These are phyloP conservation scores for Populus deltoides DNA, from an alignment of 345 rosid genomes.

Conservation along the genomic window DNA sequence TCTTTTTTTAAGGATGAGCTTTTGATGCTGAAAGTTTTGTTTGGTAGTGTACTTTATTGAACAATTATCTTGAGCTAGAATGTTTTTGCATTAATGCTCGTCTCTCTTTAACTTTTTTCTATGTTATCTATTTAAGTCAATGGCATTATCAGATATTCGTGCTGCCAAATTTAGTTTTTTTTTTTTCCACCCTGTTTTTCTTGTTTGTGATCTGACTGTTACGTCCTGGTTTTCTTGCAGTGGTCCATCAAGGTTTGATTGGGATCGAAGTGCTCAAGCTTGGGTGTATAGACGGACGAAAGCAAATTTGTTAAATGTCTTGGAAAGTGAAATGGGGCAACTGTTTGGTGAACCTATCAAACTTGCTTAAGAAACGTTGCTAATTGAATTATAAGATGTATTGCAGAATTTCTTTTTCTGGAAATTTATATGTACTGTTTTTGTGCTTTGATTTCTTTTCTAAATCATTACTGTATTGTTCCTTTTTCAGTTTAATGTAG, in stretches of 20 bases:
- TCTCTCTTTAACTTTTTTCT: too few relatives aligned
- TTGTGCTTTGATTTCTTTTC: too few relatives aligned
- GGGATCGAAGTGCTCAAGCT: slow-evolving; percentile 63
- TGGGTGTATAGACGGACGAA: slow-evolving; percentile 79
- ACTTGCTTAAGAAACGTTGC: slow-evolving; percentile 38
- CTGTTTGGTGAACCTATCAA: slow-evolving; percentile 67
- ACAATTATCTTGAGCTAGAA: too few relatives aligned
- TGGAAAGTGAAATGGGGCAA: slow-evolving; percentile 68
- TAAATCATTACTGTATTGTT: too few relatives aligned
- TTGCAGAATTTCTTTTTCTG: background rate
- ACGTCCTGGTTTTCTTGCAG: slow-evolving; percentile 33
- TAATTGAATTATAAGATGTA: background rate
- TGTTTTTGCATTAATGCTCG: too few relatives aligned
- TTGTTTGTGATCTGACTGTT: slow-evolving; percentile 2
- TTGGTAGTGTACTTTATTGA: too few relatives aligned
- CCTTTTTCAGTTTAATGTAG: too few relatives aligned
- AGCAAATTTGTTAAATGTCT: slow-evolving; percentile 52
- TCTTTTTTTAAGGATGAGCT: too few relatives aligned
- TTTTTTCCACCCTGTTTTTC: background rate
- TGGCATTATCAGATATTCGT: background rate
- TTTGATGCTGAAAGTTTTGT: too few relatives aligned
- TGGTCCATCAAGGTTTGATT: slow-evolving; percentile 87
- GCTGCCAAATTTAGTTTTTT: too few relatives aligned
- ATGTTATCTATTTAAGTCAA: too few relatives aligned
- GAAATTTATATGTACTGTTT: background rate